Percentiles rank a stretch among this genome's conserved stretches.
Evolutionary conservation across 2,329 filamentous ascomycete species (phyloP).

Genomic region (Clonostachys solani): DNA sequence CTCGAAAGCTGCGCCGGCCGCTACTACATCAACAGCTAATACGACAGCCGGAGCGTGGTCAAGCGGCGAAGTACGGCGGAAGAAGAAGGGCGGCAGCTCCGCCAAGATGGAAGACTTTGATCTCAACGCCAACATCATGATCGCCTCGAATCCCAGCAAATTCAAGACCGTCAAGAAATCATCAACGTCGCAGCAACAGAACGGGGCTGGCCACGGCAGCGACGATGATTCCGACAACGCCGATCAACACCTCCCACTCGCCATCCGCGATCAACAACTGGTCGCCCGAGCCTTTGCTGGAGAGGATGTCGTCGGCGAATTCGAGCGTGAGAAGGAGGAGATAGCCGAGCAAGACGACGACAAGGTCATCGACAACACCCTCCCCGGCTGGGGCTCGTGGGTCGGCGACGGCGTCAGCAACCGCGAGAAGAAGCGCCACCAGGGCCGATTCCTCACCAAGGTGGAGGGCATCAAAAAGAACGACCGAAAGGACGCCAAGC

Average conservation of each 20-base stretch:
- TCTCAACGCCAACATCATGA: slow-evolving; percentile 25
- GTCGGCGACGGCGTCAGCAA: slow-evolving; percentile 77
- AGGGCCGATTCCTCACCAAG: slow-evolving; percentile 59
- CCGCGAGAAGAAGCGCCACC: slow-evolving; percentile 60
- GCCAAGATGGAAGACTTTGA: slow-evolving; percentile 31
- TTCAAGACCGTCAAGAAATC: slow-evolving; percentile 5
- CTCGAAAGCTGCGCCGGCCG: slow-evolving; percentile 8
- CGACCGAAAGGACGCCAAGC: slow-evolving; percentile 75
- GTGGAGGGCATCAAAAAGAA: slow-evolving; percentile 70
- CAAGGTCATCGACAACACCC: slow-evolving; percentile 74
- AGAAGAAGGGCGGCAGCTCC: slow-evolving; percentile 25
- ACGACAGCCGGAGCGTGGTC: slow-evolving; percentile 35
- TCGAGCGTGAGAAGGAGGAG: slow-evolving; percentile 74
- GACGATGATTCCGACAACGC: slow-evolving; percentile 32
- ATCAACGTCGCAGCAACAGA: slow-evolving; percentile 6
- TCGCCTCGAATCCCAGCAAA: slow-evolving; percentile 2
- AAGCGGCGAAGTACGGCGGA: slow-evolving; percentile 25
- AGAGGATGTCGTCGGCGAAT: slow-evolving; percentile 78
- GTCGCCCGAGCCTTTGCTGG: slow-evolving; percentile 84
- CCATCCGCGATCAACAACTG: slow-evolving; percentile 60
- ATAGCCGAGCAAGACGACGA: slow-evolving; percentile 74
- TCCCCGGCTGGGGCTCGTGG: slow-evolving; percentile 95
- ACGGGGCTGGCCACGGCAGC: slow-evolving; percentile 26
- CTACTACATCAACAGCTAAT: background rate
- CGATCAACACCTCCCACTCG: slow-evolving; percentile 45